phyloP scores from a whole-genome alignment of 1,284 basidiomycete genomes.

The Papiliotrema flavescens region DNA sequence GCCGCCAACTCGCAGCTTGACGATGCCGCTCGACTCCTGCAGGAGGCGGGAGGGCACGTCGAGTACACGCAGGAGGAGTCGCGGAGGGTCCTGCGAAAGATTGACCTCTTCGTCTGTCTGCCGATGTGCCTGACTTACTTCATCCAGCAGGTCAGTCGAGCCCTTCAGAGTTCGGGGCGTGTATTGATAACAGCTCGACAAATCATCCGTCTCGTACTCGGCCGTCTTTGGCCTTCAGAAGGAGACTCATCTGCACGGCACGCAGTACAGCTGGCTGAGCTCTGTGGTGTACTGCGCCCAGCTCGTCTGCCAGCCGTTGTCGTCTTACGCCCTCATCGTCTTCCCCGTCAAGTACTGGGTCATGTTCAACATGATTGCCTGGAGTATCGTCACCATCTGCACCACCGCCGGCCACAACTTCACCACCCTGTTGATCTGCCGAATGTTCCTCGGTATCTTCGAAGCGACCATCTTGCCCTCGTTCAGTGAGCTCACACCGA shows the following conservation, averaged over 20 bases:
- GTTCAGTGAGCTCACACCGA: constrained; percentile 8
- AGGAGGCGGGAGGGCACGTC: constrained; percentile 29
- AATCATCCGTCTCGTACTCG: constrained; percentile 42
- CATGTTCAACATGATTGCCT: constrained; percentile 35
- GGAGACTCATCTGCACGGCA: constrained; percentile 16
- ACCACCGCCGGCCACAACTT: constrained; percentile 35
- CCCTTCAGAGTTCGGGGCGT: not conserved
- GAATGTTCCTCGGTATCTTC: constrained; percentile 38
- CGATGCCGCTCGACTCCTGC: constrained; percentile 34
- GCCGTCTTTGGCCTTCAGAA: constrained; percentile 38
- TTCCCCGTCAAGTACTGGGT: constrained; percentile 42
- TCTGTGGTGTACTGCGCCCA: constrained; percentile 35
- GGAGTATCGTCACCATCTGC: constrained; percentile 37
- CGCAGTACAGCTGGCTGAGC: constrained; percentile 16
- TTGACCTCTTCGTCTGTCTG: constrained; percentile 34
- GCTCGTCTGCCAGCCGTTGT: constrained; percentile 39
- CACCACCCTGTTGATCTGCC: constrained; percentile 33
- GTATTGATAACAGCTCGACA: constrained; percentile 33
- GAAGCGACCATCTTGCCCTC: constrained; percentile 39
- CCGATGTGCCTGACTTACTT: constrained; percentile 42
- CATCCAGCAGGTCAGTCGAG: constrained; percentile 22
- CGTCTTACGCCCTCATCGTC: constrained; percentile 37
- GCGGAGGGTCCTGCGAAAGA: constrained; percentile 27
- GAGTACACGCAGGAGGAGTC: constrained; percentile 32
- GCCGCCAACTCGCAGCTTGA: constrained; percentile 13